Conservation (phyloP, 73 alveolate genomes). For the Diophrys appendiculata region DNA sequence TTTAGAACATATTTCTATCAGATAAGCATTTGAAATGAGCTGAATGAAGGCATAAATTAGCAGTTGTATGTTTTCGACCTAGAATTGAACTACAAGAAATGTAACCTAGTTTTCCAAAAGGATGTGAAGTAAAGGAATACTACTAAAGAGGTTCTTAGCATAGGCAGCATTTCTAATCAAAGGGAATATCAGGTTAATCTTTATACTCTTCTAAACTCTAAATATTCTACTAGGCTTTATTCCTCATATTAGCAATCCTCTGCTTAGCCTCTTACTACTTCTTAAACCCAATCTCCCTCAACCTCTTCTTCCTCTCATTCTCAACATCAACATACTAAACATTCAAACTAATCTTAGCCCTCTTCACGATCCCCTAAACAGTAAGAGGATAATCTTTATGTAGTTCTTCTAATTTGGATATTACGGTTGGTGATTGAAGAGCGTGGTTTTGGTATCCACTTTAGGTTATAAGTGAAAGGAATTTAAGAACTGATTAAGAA, state of each 20-base stretch:
- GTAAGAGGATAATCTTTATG: too few relatives aligned
- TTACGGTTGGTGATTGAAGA: too few relatives aligned
- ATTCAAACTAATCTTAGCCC: too few relatives aligned
- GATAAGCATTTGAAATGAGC: neutral
- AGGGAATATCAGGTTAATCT: neutral
- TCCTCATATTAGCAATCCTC: neutral
- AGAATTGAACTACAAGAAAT: neutral
- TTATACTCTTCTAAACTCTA: neutral
- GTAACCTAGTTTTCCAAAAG: neutral
- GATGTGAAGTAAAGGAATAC: neutral
- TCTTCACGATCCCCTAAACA: too few relatives aligned
- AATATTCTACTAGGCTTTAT: neutral
- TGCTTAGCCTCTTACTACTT: neutral
- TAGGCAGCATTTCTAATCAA: neutral
- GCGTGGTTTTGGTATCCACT: neutral
- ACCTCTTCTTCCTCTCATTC: too few relatives aligned
- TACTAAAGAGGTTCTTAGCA: neutral
- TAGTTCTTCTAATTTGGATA: too few relatives aligned
- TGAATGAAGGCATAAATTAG: neutral
- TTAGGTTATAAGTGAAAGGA: neutral
- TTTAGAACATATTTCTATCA: neutral
- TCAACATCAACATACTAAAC: too few relatives aligned
- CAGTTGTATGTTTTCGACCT: neutral
- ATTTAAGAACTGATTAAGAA: neutral
- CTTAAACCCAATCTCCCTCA: neutral